Evolutionary conservation across 192 early-diverging fungal species (phyloP), one percentile per base, ranked within the genome.

Genomic region (Funneliformis mosseae): DNA sequence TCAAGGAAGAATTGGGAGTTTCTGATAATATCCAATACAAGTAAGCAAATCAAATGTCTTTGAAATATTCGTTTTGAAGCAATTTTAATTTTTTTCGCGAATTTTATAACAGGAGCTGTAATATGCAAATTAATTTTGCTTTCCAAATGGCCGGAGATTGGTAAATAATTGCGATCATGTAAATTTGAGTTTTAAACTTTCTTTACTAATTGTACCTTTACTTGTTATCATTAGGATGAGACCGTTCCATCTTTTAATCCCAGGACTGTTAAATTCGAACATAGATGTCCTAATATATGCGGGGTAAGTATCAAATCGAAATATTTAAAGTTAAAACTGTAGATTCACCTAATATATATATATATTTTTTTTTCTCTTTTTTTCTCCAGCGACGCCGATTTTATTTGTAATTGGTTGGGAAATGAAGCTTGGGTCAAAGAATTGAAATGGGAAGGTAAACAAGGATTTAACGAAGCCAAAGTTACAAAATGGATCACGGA

Each of bases 371-470:
- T 0, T 50, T 50, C 16, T 16, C 12, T 4, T 16, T 16, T 8
- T 18, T 4, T 55, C 50, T 55, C 16, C 10, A 97, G 97, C 48
- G 96, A 97, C 76, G 94, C 94, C 4, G 96, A 97, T 85, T 97
- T 91, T 83, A 96, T 96, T 79, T 97, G 96, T 91, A 96, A 96
- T 86, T 95, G 92, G 91, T 88, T 91, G 60, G 92, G 88, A 74
- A 97, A 97, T 90, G 96, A 96, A 90, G 94, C 93, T 0, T 98
- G 97, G 97, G 84, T 93, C 7, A 81, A 94, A 55, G 94, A 91
- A 45, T 86, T 99, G 23, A 89, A 93, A 48, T 99, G 98, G 98
- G 83, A 84, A 67, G 94, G 95, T 46, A 86, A 92, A 83, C 75
- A 85, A 1, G 92, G 87, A 27, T 96, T 96, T 88, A 84, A 88